Evolutionary conservation across 495 filamentous ascomycete genomes (phyloP).

Genomic region (Cercophora newfieldiana): DNA sequence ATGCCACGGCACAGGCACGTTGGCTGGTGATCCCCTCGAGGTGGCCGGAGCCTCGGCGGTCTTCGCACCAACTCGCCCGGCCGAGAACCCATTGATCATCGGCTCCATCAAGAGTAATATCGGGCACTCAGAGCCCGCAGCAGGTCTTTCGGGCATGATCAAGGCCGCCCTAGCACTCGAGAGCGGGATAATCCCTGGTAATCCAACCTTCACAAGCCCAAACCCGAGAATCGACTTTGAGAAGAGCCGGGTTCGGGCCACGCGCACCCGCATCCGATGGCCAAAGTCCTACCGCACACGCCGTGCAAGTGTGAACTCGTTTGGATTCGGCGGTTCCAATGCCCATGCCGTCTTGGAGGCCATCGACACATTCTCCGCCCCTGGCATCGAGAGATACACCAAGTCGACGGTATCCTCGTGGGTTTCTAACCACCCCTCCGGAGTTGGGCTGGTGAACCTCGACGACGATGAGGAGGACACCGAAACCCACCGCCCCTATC

Average conservation of each 20-base stretch:
- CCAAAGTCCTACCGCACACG: not conserved
- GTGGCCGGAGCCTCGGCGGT: conserved; percentile 24
- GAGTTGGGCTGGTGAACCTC: too few relatives aligned
- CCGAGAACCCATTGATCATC: conserved; percentile 43
- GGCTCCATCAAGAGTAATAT: conserved; percentile 60
- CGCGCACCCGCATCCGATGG: not conserved
- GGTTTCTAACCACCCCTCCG: too few relatives aligned
- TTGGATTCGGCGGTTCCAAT: not conserved
- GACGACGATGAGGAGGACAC: too few relatives aligned
- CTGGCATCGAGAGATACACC: not conserved
- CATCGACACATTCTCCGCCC: not conserved
- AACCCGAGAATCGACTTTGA: conserved; percentile 43
- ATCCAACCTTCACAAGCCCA: conserved; percentile 42
- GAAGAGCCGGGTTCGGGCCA: not conserved
- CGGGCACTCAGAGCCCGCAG: conserved; percentile 55
- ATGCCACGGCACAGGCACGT: conserved; percentile 44
- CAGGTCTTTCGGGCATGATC: conserved; percentile 54
- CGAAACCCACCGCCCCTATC: too few relatives aligned
- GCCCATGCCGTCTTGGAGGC: not conserved
- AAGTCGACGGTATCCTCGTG: too few relatives aligned
- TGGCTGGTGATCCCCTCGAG: conserved; percentile 38
- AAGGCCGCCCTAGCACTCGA: conserved; percentile 55
- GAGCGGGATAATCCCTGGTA: conserved; percentile 44
- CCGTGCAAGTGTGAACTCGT: not conserved
- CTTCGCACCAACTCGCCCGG: conserved; percentile 30